phyloP scores from a whole-genome alignment of 2,329 filamentous ascomycete genomes.

The Exophiala sp. region DNA sequence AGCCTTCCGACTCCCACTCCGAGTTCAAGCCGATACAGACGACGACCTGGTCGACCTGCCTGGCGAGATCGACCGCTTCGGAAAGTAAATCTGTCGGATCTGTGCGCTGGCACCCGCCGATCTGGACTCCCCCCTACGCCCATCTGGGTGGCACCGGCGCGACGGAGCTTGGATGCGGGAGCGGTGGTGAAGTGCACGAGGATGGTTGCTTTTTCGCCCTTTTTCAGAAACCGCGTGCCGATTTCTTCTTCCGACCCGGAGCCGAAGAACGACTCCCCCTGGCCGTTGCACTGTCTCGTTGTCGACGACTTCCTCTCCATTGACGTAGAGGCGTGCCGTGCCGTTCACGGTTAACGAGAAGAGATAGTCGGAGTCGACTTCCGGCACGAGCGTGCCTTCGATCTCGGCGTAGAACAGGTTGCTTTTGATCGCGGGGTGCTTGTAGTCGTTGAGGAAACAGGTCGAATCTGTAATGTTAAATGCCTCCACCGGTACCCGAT shows the following conservation, averaged over 20 bases:
- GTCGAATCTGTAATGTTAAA: constrained; percentile 41
- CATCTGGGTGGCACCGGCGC: constrained; percentile 45
- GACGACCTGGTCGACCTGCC: constrained; percentile 67
- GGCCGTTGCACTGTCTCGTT: constrained; percentile 59
- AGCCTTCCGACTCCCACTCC: constrained; percentile 75
- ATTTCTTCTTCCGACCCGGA: constrained; percentile 59
- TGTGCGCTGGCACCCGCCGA: constrained; percentile 56
- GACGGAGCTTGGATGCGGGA: constrained; percentile 53
- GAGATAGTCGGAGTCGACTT: constrained; percentile 58
- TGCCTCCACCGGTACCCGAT: constrained; percentile 49
- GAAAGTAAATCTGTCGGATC: constrained; percentile 55
- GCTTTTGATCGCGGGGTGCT: constrained; percentile 47
- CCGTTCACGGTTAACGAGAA: constrained; percentile 60
- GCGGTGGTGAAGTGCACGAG: constrained; percentile 56
- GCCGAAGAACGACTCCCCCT: constrained; percentile 61
- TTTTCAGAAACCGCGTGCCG: constrained; percentile 52
- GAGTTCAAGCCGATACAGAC: constrained; percentile 71
- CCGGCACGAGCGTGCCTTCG: constrained; percentile 55
- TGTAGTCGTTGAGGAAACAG: constrained; percentile 50
- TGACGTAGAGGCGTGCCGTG: constrained; percentile 60
- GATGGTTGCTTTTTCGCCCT: constrained; percentile 54
- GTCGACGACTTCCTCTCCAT: constrained; percentile 58
- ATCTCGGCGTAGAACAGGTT: constrained; percentile 55
- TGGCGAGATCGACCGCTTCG: constrained; percentile 62
- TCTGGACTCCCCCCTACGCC: constrained; percentile 55